Base-by-base conservation (phyloP, 768 basidiomycete species). In the Tylopilus sp. region DNA sequence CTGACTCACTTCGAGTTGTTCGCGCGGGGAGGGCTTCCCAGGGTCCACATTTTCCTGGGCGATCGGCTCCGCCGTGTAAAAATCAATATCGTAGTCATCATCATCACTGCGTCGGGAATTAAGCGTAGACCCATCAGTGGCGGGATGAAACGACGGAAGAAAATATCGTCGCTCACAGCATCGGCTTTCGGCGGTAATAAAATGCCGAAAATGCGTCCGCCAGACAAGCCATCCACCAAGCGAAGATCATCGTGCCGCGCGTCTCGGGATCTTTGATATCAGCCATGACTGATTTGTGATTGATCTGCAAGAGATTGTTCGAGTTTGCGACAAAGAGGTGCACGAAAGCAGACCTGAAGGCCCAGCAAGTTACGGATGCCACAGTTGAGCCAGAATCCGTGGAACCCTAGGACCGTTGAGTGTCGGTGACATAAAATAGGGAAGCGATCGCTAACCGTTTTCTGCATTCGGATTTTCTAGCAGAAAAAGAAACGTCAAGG, bases 211-310 rank as follows among this genome's bases (percentile, higher is more conserved):
- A 92, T 8, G 91, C 89, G 63, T 97, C 94, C 30, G 82, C 78
- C 42, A 93, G 75, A 69, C 87, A 89, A 9, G 92, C 86, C 82
- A 93, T 88, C 92, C 93, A 95, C 87, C 92, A 94, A 2, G 92
- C 87, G 64, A 92, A 93, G 47, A 89, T 87, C 85, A 92, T 89
- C 7, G 87, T 90, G 24, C 88, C 86, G 48, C 86, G 82, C 45
- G 77, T 83, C 62, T 91, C 89, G 36, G 82, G 77, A 64, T 90
- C 87, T 56, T 81, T 78, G 58, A 90, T 88, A 53, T 77, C 82
- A 11, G 80, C 77, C 74, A 88, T 84, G 33, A 85, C 85, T 4
- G 87, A 83, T 68, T 89, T 90, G 63, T 90, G 87, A 70, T 91
- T 92, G 67, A 92, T 89, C 89, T 91, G 62, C 41, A 46, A 40